A percentile compares a stretch with the other conserved stretches of the same genome.
Conservation (phyloP, 805 yeast genomes). For the Monosporozyma siamensis region DNA sequence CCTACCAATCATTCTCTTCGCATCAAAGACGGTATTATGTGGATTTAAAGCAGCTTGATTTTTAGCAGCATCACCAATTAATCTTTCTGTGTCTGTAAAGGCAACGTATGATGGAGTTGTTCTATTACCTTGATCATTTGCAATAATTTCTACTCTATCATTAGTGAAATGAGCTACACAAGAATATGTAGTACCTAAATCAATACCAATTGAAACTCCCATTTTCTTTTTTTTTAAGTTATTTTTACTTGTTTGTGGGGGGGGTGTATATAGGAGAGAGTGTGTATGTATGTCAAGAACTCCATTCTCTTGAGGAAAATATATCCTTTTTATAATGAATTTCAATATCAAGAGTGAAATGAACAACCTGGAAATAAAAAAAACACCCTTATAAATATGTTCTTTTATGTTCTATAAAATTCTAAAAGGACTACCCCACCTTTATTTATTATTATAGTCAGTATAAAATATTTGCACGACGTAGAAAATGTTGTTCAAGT, state of each 20-base stretch:
- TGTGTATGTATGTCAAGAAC: not conserved
- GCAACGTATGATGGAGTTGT: slow-evolving; percentile 95
- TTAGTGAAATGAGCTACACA: slow-evolving; percentile 93
- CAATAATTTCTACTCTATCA: slow-evolving; percentile 89
- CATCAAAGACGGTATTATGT: slow-evolving; percentile 79
- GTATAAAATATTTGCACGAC: too few relatives aligned
- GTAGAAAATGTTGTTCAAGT: too few relatives aligned
- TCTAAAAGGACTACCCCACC: too few relatives aligned
- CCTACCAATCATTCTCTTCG: slow-evolving; percentile 91
- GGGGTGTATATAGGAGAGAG: not conserved
- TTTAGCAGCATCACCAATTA: slow-evolving; percentile 95
- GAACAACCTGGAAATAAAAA: too few relatives aligned
- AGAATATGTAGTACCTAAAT: slow-evolving; percentile 84
- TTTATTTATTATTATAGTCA: too few relatives aligned
- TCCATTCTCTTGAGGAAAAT: too few relatives aligned
- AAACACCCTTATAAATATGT: too few relatives aligned
- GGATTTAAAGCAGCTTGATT: slow-evolving; percentile 96
- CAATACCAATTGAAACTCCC: slow-evolving; percentile 60
- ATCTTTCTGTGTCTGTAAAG: slow-evolving; percentile 84
- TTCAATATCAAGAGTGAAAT: too few relatives aligned
- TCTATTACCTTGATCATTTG: slow-evolving; percentile 98
- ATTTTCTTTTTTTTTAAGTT: too few relatives aligned
- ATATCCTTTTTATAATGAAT: too few relatives aligned
- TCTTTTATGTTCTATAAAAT: too few relatives aligned
- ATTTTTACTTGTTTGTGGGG: too few relatives aligned